phyloP scores from a whole-genome alignment of 257 asterid species.

The Solanum ossicruentum region DNA sequence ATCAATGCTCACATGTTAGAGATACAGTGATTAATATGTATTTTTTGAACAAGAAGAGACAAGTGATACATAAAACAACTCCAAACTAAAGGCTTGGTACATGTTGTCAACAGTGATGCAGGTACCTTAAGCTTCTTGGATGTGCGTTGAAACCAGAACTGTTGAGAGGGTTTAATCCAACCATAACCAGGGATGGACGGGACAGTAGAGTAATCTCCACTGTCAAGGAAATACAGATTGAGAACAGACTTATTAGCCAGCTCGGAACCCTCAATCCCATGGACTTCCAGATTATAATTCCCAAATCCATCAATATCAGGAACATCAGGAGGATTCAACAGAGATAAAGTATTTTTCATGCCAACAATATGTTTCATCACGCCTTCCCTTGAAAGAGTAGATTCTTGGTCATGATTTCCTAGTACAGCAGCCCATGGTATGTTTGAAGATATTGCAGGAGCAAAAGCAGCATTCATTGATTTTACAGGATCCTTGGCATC shows the following conservation, averaged over 20 bases:
- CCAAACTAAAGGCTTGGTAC: background rate
- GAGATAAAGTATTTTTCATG: slow-evolving; percentile 70
- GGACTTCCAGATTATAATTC: slow-evolving; percentile 80
- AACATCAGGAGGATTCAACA: slow-evolving; percentile 44
- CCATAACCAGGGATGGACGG: slow-evolving; percentile 77
- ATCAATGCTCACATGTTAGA: background rate
- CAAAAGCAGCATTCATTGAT: slow-evolving; percentile 80
- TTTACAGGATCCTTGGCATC: slow-evolving; percentile 61
- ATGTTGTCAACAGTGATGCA: background rate
- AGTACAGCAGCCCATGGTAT: slow-evolving; percentile 93
- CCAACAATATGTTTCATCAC: slow-evolving; percentile 64
- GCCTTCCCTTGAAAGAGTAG: slow-evolving; percentile 61
- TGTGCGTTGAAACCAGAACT: slow-evolving; percentile 68
- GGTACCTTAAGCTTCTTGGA: slow-evolving; percentile 62
- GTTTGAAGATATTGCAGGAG: slow-evolving; percentile 56
- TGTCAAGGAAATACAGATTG: slow-evolving; percentile 77
- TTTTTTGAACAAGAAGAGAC: background rate
- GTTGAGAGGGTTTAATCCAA: slow-evolving; percentile 93
- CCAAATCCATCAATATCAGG: slow-evolving; percentile 73
- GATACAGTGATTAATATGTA: background rate
- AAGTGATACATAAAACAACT: background rate
- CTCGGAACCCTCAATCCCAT: slow-evolving; percentile 42
- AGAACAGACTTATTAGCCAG: slow-evolving; percentile 62
- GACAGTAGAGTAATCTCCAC: slow-evolving; percentile 84
- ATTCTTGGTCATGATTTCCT: slow-evolving; percentile 93